phyloP scores from a whole-genome alignment of 2,329 filamentous ascomycete genomes.

The Ceratocystis lukuohia region DNA sequence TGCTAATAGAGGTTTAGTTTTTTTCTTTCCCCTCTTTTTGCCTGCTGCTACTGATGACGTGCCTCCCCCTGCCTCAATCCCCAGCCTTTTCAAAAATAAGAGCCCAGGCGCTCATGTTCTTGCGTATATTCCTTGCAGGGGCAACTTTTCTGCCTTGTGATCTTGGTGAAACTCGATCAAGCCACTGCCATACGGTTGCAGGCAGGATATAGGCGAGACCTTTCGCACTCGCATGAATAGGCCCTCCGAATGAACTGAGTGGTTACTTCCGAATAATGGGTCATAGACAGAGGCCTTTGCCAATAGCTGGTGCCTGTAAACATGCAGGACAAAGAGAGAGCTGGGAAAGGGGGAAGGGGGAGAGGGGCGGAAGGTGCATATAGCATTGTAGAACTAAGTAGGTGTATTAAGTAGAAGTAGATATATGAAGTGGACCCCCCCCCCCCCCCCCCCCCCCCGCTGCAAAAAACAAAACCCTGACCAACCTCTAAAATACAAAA shows the following conservation, averaged over 20 bases:
- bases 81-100: neutral
- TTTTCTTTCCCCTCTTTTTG: neutral
- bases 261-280: neutral
- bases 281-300: neutral
- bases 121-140: no score
- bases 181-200: neutral
- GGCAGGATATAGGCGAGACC: neutral
- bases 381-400: no score
- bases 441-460: neutral
- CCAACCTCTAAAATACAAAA: no score
- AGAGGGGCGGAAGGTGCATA: neutral
- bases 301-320: neutral
- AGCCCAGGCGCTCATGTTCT: no score
- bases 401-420: no score
- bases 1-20: neutral
- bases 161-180: constrained; percentile 4
- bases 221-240: neutral
- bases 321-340: neutral
- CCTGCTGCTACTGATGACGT: neutral
- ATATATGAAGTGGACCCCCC: neutral
- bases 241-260: neutral
- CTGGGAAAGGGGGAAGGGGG: neutral
- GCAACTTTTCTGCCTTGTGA: neutral
- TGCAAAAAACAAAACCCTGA: no score
- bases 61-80: neutral